These are phyloP conservation scores for Besnoitia besnoiti DNA, from an alignment of 169 alveolate species.

Conservation along the genomic window DNA sequence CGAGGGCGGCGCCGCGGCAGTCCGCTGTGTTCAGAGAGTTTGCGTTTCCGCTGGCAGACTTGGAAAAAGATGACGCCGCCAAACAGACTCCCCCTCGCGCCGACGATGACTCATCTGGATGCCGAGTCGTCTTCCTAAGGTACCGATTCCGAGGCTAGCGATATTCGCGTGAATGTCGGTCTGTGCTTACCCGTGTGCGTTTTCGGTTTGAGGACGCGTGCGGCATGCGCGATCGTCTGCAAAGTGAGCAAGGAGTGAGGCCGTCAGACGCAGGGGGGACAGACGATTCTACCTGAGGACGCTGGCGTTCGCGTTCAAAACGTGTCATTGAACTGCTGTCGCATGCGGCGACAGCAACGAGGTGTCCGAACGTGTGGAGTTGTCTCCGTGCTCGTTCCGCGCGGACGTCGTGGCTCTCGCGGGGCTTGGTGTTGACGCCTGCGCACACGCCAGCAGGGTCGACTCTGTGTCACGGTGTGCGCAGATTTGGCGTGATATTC, in stretches of 20 bases:
- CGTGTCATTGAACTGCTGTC: too few relatives aligned
- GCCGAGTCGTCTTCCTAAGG: slow-evolving; percentile 30
- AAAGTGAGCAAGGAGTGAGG: too few relatives aligned
- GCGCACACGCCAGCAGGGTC: background rate
- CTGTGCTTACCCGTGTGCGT: too few relatives aligned
- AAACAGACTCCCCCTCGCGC: background rate
- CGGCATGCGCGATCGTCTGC: too few relatives aligned
- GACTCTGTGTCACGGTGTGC: background rate
- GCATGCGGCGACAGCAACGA: too few relatives aligned
- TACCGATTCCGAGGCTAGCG: background rate
- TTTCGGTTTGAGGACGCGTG: too few relatives aligned
- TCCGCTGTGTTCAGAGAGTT: background rate
- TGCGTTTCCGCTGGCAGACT: background rate
- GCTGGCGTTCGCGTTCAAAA: too few relatives aligned
- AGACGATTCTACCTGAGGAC: too few relatives aligned
- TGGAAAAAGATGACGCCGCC: background rate
- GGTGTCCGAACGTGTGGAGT: too few relatives aligned
- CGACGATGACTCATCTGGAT: background rate
- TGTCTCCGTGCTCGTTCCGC: too few relatives aligned
- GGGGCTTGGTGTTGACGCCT: background rate
- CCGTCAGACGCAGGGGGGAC: too few relatives aligned
- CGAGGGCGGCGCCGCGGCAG: background rate
- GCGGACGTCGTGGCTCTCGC: too few relatives aligned
- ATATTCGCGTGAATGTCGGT: background rate
- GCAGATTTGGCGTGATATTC: background rate